phyloP scores from a whole-genome alignment of 78 protist species.

The Dictyostelium firmibasis region DNA sequence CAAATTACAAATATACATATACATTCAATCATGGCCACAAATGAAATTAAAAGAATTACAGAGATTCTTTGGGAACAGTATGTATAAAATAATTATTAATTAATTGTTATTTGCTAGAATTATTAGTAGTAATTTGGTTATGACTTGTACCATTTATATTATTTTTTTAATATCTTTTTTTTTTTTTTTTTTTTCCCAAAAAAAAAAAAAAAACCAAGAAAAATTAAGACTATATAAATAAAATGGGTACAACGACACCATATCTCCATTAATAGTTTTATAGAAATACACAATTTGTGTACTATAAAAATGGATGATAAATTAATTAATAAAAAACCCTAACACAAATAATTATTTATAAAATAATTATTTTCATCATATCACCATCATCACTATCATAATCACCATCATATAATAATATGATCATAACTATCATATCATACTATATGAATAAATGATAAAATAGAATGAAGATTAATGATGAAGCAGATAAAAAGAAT shows the following conservation, averaged over 20 bases:
- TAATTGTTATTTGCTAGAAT: constrained; percentile 8
- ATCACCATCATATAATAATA: background rate
- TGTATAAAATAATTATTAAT: background rate
- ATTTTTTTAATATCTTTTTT: background rate
- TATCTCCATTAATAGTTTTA: background rate
- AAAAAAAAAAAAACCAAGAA: too few species aligned
- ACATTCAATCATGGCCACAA: background rate
- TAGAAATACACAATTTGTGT: background rate
- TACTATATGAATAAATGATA: too few species aligned
- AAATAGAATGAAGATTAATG: constrained; percentile 22
- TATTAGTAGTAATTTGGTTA: constrained; percentile 19
- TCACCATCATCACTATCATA: background rate
- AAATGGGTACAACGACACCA: background rate
- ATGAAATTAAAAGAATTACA: constrained; percentile 37
- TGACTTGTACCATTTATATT: background rate
- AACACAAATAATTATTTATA: background rate
- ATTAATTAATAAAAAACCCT: background rate
- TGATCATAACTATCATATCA: background rate
- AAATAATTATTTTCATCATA: background rate
- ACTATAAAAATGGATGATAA: constrained; percentile 7
- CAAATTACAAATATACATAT: background rate
- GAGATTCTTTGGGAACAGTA: constrained; percentile 64
- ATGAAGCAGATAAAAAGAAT: constrained; percentile 13
- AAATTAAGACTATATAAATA: background rate
- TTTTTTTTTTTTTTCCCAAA: too few species aligned